Evolutionary conservation across 768 basidiomycete genomes (phyloP).

Genomic region (Amanita jacksonii): DNA sequence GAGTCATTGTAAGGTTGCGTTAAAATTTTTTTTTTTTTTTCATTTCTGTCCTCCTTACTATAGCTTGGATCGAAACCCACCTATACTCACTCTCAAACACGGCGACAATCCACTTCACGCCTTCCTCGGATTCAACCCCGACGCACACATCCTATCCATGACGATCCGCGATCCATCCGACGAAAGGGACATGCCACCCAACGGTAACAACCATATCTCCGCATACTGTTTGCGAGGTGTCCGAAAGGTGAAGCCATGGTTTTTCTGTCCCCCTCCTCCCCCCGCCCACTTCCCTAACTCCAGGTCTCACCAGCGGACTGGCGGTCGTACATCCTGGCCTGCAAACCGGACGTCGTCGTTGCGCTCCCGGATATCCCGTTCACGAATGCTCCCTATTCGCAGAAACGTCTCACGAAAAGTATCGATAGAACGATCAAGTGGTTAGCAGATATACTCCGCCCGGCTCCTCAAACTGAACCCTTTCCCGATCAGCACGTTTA

Average conservation of each 20-base stretch:
- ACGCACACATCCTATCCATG: constrained; percentile 45
- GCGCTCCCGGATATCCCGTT: constrained; percentile 65
- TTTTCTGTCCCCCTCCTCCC: constrained; percentile 9
- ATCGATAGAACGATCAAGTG: constrained; percentile 61
- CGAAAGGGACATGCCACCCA: constrained; percentile 60
- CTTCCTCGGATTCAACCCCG: constrained; percentile 47
- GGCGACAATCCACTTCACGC: constrained; percentile 49
- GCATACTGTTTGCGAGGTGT: constrained; percentile 60
- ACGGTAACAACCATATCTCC: constrained; percentile 47
- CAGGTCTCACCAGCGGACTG: constrained; percentile 52
- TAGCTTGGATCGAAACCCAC: constrained; percentile 60
- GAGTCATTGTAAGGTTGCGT: constrained; percentile 64
- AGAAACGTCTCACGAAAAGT: constrained; percentile 70
- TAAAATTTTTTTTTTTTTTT: background rate
- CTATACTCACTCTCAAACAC: constrained; percentile 50
- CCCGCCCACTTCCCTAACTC: background rate
- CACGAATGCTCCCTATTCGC: constrained; percentile 57
- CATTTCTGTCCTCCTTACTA: constrained; percentile 7
- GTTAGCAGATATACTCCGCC: constrained; percentile 43
- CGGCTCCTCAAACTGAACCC: background rate
- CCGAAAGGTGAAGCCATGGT: constrained; percentile 60
- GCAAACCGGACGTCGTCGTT: constrained; percentile 60
- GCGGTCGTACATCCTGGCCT: constrained; percentile 39
- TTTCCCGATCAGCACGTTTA: background rate
- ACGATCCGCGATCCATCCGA: constrained; percentile 60